Percentiles rank a stretch among this genome's conserved stretches.
These are phyloP conservation scores for Chlamydomonas sp. DNA, from an alignment of 139 green algal species.

Conservation along the genomic window DNA sequence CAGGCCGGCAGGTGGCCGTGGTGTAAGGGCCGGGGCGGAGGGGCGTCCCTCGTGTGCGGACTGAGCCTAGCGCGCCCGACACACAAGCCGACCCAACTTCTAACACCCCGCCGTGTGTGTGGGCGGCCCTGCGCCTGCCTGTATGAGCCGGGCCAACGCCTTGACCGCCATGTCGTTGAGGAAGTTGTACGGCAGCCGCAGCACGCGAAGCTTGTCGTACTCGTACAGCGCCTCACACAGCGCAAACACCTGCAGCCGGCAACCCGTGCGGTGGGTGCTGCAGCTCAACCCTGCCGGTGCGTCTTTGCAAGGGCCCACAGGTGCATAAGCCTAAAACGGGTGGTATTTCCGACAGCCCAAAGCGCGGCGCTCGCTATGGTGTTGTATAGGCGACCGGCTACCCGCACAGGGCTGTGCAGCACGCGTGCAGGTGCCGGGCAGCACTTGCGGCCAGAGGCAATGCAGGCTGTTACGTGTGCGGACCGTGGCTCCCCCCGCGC, in stretches of 20 bases:
- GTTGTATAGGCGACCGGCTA: neutral
- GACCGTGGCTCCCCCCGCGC: neutral
- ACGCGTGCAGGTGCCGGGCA: too few relatives aligned
- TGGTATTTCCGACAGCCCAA: too few relatives aligned
- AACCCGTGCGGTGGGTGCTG: neutral
- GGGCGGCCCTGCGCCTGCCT: slow-evolving; percentile 25
- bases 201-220: slow-evolving; percentile 23
- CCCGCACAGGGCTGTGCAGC: neutral
- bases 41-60: too few relatives aligned
- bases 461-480: neutral
- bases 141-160: slow-evolving; percentile 44
- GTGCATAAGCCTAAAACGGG: too few relatives aligned
- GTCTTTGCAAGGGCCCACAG: neutral
- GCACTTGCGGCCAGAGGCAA: neutral
- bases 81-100: too few relatives aligned
- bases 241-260: slow-evolving; percentile 45
- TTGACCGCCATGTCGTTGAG: slow-evolving; percentile 56
- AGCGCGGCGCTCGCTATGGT: neutral
- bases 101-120: neutral
- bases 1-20: too few relatives aligned
- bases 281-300: neutral
- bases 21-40: neutral
- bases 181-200: slow-evolving; percentile 62
- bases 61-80: too few relatives aligned
- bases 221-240: slow-evolving; percentile 54